These are phyloP conservation scores for Poa pratensis DNA, from an alignment of 176 grass and related monocot genomes.

Conservation along the genomic window DNA sequence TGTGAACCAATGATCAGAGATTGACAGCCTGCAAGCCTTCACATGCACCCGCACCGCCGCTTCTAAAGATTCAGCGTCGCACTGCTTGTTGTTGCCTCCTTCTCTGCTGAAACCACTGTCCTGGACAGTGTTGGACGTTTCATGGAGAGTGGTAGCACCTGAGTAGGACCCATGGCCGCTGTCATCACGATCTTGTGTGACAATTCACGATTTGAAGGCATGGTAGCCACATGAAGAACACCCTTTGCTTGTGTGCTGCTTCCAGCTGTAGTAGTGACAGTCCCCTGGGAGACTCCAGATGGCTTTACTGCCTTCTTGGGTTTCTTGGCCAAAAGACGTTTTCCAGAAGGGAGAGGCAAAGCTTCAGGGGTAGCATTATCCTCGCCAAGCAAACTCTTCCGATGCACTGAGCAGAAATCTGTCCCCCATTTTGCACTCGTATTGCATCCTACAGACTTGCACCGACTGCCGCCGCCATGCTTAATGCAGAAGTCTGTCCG, in stretches of 20 bases:
- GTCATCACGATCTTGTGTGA: constrained; percentile 24
- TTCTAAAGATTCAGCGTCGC: constrained; percentile 39
- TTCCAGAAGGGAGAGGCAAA: constrained; percentile 22
- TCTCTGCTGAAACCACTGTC: no score
- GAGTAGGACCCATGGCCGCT: neutral
- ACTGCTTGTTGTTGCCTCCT: neutral
- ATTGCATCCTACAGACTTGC: constrained; percentile 47
- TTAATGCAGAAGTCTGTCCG: constrained; percentile 53
- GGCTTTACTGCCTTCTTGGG: constrained; percentile 27
- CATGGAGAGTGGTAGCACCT: constrained; percentile 10
- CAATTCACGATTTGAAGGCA: constrained; percentile 18
- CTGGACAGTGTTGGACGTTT: constrained; percentile 14
- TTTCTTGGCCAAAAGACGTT: constrained; percentile 30
- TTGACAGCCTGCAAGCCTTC: constrained; percentile 17
- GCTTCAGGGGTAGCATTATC: constrained; percentile 43
- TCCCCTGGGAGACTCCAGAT: neutral
- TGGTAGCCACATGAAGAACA: constrained; percentile 14
- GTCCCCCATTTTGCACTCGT: constrained; percentile 51
- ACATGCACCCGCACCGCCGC: neutral
- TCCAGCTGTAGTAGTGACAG: constrained; percentile 34
- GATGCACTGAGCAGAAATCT: constrained; percentile 49
- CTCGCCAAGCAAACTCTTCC: constrained; percentile 31
- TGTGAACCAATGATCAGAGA: constrained; percentile 26
- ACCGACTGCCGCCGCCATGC: constrained; percentile 57
- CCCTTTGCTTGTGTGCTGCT: constrained; percentile 41